Percentiles rank a stretch among this genome's conserved stretches.
Evolutionary conservation across 2,329 filamentous ascomycete genomes (phyloP).

Genomic region (Chalaropsis thielavioides): DNA sequence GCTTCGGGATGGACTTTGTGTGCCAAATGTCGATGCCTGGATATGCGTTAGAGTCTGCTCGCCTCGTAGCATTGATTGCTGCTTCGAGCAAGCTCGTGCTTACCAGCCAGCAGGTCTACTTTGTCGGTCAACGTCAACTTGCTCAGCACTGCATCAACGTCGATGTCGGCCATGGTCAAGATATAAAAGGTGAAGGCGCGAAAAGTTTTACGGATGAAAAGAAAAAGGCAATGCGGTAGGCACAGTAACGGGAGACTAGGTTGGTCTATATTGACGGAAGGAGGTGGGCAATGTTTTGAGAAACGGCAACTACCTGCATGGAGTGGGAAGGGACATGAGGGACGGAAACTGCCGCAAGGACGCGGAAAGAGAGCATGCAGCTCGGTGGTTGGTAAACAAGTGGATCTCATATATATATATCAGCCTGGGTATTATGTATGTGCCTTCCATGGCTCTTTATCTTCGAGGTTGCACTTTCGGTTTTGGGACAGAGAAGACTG

Average conservation of each 20-base stretch:
- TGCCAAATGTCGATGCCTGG: constrained; percentile 48
- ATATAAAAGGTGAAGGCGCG: background rate
- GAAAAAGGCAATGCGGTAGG: background rate
- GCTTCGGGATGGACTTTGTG: constrained; percentile 38
- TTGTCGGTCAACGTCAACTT: constrained; percentile 63
- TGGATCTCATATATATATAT: background rate
- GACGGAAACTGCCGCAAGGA: background rate
- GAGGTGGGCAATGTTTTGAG: background rate
- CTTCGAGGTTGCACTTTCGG: background rate
- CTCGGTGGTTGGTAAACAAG: background rate
- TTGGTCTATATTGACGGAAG: too few relatives aligned
- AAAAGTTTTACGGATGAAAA: background rate
- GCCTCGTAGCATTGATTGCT: too few relatives aligned
- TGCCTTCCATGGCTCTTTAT: background rate
- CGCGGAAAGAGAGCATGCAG: background rate
- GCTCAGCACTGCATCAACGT: constrained; percentile 46
- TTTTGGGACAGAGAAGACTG: background rate
- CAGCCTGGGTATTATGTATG: background rate
- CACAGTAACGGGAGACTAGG: background rate
- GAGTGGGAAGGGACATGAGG: background rate
- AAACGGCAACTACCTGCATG: background rate
- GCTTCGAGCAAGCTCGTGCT: constrained; percentile 16
- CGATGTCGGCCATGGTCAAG: constrained; percentile 34
- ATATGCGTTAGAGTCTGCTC: constrained; percentile 25
- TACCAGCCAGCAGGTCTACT: constrained; percentile 64